phyloP scores from a whole-genome alignment of 2,329 filamentous ascomycete genomes.

The Trichoderma polysporum region DNA sequence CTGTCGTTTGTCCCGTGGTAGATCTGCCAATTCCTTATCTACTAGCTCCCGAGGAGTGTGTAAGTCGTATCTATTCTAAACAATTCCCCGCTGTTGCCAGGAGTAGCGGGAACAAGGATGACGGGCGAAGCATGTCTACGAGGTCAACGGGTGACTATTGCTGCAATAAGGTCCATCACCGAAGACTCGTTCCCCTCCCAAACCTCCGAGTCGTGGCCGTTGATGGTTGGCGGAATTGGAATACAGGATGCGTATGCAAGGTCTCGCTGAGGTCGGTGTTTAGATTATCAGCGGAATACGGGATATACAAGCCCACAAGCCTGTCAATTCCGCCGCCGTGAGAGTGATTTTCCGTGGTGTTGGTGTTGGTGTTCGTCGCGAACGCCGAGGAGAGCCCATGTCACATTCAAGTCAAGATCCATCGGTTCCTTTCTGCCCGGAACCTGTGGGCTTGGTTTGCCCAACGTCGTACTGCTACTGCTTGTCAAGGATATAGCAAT shows the following conservation, averaged over 20 bases:
- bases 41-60: not conserved
- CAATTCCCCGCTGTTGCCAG: not conserved
- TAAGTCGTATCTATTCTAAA: not conserved
- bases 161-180: not conserved
- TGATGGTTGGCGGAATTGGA: not conserved
- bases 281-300: not conserved
- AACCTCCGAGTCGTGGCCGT: not conserved
- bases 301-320: not conserved
- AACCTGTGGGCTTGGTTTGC: not conserved
- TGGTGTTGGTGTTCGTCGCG: not conserved
- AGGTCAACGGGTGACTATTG: not conserved
- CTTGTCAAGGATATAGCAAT: not conserved
- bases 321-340: not conserved
- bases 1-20: not conserved
- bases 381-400: not conserved
- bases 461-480: not conserved
- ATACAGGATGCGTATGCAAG: not conserved
- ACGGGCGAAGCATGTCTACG: not conserved
- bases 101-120: not conserved
- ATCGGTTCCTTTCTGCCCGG: not conserved
- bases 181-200: not conserved
- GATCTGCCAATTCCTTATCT: not conserved
- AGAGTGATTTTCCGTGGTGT: not conserved
- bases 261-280: not conserved
- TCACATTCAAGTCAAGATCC: too few species aligned